Conservation (phyloP, 192 early-diverging fungal genomes). For the Funneliformis mosseae region DNA sequence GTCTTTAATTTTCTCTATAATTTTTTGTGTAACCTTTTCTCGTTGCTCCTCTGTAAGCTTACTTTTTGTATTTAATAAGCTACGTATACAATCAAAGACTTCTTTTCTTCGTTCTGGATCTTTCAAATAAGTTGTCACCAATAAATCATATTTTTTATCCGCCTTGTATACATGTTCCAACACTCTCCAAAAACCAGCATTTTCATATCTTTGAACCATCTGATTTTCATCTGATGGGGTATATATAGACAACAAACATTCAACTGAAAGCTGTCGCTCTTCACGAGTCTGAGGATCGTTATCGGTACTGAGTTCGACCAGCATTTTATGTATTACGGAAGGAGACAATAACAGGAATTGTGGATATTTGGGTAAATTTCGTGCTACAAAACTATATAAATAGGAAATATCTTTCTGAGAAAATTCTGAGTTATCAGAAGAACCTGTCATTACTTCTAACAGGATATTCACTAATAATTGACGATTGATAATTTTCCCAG, state of each 20-base stretch:
- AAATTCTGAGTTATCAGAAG: slow-evolving; percentile 42
- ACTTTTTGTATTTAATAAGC: slow-evolving; percentile 43
- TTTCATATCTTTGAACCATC: slow-evolving; percentile 54
- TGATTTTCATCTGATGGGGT: slow-evolving; percentile 53
- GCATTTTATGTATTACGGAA: slow-evolving; percentile 53
- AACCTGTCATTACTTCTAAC: slow-evolving; percentile 54
- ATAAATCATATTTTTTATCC: slow-evolving; percentile 56
- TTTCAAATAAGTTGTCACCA: slow-evolving; percentile 58
- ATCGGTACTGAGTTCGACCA: slow-evolving; percentile 50
- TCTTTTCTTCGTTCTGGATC: slow-evolving; percentile 49
- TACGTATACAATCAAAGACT: slow-evolving; percentile 57
- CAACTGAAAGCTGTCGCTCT: slow-evolving; percentile 56
- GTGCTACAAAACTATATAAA: slow-evolving; percentile 60
- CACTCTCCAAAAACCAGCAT: slow-evolving; percentile 61
- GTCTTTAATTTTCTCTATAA: slow-evolving; percentile 54
- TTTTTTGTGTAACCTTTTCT: slow-evolving; percentile 48
- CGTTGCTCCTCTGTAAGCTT: slow-evolving; percentile 50
- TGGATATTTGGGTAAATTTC: slow-evolving; percentile 56
- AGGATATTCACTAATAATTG: slow-evolving; percentile 64
- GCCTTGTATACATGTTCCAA: slow-evolving; percentile 57
- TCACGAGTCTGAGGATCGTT: slow-evolving; percentile 50
- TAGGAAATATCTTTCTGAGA: slow-evolving; percentile 44
- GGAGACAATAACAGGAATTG: slow-evolving; percentile 59
- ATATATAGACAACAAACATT: slow-evolving; percentile 56
- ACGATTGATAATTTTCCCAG: slow-evolving; percentile 55